Conservation (phyloP, 805 yeast species). For the Yarrowia sp. region DNA sequence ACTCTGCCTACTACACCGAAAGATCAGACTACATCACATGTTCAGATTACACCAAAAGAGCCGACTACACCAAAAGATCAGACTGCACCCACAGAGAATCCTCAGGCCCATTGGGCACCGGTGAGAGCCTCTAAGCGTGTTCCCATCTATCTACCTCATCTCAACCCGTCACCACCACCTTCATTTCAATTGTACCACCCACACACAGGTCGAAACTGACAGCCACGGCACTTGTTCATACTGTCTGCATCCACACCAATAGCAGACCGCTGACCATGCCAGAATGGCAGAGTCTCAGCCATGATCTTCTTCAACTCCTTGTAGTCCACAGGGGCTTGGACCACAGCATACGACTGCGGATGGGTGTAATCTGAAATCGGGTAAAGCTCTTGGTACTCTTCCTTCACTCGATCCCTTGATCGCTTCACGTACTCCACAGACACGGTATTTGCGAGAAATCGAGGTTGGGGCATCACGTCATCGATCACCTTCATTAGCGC, state of each 20-base stretch:
- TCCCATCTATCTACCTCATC: not conserved
- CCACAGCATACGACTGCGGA: not conserved
- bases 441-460: not conserved
- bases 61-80: not conserved
- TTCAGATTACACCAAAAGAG: no score
- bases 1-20: not conserved
- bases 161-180: not conserved
- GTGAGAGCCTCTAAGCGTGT: not conserved
- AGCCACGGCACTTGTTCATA: not conserved
- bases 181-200: slow-evolving; percentile 5
- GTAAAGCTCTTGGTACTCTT: slow-evolving; percentile 1
- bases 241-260: slow-evolving; percentile 3
- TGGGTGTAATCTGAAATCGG: slow-evolving; percentile 1
- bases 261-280: slow-evolving; percentile 9
- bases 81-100: not conserved
- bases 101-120: not conserved
- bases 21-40: no score
- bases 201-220: slow-evolving; percentile 18
- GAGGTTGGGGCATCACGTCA: not conserved
- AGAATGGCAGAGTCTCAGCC: not conserved
- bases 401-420: not conserved
- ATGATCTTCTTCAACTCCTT: not conserved
- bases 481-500: not conserved
- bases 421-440: slow-evolving; percentile 22
- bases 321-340: not conserved